Conservation (phyloP, 176 grass and related monocot genomes). For the Oryza rufipogon region DNA sequence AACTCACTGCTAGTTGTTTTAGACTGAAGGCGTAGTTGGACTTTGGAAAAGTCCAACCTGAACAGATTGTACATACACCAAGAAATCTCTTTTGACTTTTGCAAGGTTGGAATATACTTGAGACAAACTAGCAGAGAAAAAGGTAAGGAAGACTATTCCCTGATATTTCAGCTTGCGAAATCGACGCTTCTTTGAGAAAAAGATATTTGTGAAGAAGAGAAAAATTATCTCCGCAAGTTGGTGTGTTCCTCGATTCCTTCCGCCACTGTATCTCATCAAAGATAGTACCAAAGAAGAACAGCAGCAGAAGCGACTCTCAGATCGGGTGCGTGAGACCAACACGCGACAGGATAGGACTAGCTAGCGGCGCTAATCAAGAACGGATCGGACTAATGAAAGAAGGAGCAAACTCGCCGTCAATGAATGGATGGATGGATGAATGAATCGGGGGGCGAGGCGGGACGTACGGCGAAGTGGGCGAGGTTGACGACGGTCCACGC, state of each 20-base stretch:
- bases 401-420: background rate
- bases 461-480: slow-evolving; percentile 49
- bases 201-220: background rate
- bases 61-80: slow-evolving; percentile 16
- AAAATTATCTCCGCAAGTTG: background rate
- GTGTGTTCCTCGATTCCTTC: no score
- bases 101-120: background rate
- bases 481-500: slow-evolving; percentile 70
- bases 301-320: background rate
- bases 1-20: background rate
- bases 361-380: background rate
- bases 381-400: background rate
- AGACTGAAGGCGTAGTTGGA: background rate
- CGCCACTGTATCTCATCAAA: slow-evolving; percentile 1
- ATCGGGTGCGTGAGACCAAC: background rate
- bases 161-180: background rate
- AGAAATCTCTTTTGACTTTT: slow-evolving; percentile 24
- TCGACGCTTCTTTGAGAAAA: background rate
- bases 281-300: background rate
- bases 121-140: slow-evolving; percentile 9
- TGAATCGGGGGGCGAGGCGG: background rate
- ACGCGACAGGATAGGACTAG: background rate
- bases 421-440: background rate
- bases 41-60: background rate
- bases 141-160: no score